These are phyloP conservation scores for Chlorophyllum brunneum DNA, from an alignment of 768 basidiomycete species.

Conservation along the genomic window DNA sequence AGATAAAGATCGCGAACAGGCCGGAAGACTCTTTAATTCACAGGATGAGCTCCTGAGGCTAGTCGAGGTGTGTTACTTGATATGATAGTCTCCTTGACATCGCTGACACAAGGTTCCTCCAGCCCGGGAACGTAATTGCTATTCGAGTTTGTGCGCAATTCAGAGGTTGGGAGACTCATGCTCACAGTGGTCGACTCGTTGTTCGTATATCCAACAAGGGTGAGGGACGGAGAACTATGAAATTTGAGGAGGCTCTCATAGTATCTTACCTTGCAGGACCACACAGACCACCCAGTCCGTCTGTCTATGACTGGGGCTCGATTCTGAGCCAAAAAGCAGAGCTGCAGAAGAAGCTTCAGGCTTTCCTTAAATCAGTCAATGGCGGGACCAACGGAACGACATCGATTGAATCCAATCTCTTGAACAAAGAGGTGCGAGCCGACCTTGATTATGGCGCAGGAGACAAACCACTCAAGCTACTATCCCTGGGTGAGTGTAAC, in stretches of 20 bases:
- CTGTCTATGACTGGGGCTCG: constrained; percentile 15
- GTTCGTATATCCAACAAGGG: constrained; percentile 25
- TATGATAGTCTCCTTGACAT: not conserved
- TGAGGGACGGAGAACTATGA: too few species aligned
- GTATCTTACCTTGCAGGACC: too few species aligned
- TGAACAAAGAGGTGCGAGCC: constrained; percentile 23
- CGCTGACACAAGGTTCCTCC: not conserved
- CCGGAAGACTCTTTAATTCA: constrained; percentile 17
- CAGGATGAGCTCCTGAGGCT: constrained; percentile 19
- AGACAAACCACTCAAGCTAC: constrained; percentile 21
- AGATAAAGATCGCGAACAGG: constrained; percentile 15
- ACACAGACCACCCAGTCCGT: constrained; percentile 6
- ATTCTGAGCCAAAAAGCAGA: constrained; percentile 12
- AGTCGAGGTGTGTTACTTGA: constrained; percentile 15
- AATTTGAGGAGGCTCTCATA: too few species aligned
- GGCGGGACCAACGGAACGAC: constrained; percentile 17
- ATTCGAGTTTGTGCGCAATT: constrained; percentile 30
- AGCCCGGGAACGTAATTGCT: constrained; percentile 28
- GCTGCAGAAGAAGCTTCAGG: constrained; percentile 18
- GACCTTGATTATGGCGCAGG: constrained; percentile 20
- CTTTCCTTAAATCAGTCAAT: constrained; percentile 20
- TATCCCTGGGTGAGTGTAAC: constrained; percentile 21
- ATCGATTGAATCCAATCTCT: constrained; percentile 22
- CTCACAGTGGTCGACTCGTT: constrained; percentile 22
- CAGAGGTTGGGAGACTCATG: constrained; percentile 26